Conservation (phyloP, 176 grass and related monocot genomes). For the Triticum dicoccoides region DNA sequence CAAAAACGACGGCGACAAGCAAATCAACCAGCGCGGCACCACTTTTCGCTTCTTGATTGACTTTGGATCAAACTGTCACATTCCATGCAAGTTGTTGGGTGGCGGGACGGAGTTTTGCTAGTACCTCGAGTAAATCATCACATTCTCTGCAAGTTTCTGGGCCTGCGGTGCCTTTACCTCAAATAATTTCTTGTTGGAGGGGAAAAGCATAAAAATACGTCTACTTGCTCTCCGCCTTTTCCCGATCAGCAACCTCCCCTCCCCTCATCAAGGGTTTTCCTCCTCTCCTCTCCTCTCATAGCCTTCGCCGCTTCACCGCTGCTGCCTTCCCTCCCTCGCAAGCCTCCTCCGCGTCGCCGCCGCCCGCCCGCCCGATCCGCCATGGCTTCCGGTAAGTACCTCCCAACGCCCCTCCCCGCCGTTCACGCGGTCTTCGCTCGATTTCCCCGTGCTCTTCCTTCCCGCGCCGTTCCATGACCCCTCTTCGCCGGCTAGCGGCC, state of each 20-base stretch:
- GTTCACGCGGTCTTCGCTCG: neutral
- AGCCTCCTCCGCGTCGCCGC: neutral
- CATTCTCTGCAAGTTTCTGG: too few relatives aligned
- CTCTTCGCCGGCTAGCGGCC: neutral
- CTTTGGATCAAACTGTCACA: too few relatives aligned
- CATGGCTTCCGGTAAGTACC: conserved; percentile 45
- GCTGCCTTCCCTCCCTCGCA: neutral
- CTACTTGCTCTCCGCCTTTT: neutral
- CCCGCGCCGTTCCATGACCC: neutral
- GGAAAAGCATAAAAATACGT: neutral
- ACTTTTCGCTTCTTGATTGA: too few relatives aligned
- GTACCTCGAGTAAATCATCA: too few relatives aligned
- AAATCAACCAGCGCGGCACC: too few relatives aligned
- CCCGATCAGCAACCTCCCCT: conserved; percentile 5
- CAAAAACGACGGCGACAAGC: too few relatives aligned
- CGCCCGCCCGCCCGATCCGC: neutral
- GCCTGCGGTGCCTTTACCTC: neutral
- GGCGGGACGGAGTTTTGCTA: too few relatives aligned
- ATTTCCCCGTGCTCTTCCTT: neutral
- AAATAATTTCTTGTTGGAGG: neutral
- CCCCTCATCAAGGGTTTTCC: conserved; percentile 25
- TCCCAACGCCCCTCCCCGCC: neutral
- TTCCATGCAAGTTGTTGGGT: too few relatives aligned
- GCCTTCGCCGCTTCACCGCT: neutral
- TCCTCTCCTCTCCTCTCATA: neutral